phyloP scores from a whole-genome alignment of 441 rosid species.

The Oxalis stricta region DNA sequence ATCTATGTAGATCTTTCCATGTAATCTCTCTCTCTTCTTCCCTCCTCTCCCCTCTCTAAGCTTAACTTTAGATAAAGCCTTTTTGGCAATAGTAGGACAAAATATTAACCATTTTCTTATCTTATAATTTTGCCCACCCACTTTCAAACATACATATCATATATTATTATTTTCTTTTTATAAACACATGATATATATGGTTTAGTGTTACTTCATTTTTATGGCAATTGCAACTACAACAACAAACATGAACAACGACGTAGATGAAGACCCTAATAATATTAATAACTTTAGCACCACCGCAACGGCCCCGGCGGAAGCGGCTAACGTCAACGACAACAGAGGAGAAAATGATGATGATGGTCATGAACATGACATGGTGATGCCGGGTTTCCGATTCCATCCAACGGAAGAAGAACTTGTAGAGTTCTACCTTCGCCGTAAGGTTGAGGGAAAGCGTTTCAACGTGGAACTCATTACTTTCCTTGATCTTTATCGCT shows the following conservation, averaged over 20 bases:
- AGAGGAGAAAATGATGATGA: conserved; percentile 20
- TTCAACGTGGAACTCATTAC: conserved; percentile 96
- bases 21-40: conserved; percentile 5
- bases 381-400: conserved; percentile 97
- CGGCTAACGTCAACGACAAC: conserved; percentile 3
- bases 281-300: conserved; percentile 5
- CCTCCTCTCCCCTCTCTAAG: neutral
- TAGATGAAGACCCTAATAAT: conserved; percentile 24
- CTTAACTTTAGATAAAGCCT: neutral
- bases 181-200: neutral
- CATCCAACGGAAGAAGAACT: conserved; percentile 99
- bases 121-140: conserved; percentile 23
- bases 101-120: conserved; percentile 16
- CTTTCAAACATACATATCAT: conserved; percentile 22
- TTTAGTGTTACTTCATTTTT: conserved; percentile 10
- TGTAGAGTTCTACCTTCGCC: conserved; percentile 98
- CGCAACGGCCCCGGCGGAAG: conserved; percentile 8
- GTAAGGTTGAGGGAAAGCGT: conserved; percentile 98
- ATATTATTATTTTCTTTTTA: too few relatives aligned
- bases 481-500: conserved; percentile 95
- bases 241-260: conserved; percentile 40
- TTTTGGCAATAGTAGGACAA: neutral
- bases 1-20: conserved; percentile 31
- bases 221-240: conserved; percentile 67
- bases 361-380: conserved; percentile 87